Evolutionary conservation across 2,329 filamentous ascomycete genomes (phyloP), one percentile per base, ranked within the genome.

Genomic region (Sphaerostilbella broomeana): DNA sequence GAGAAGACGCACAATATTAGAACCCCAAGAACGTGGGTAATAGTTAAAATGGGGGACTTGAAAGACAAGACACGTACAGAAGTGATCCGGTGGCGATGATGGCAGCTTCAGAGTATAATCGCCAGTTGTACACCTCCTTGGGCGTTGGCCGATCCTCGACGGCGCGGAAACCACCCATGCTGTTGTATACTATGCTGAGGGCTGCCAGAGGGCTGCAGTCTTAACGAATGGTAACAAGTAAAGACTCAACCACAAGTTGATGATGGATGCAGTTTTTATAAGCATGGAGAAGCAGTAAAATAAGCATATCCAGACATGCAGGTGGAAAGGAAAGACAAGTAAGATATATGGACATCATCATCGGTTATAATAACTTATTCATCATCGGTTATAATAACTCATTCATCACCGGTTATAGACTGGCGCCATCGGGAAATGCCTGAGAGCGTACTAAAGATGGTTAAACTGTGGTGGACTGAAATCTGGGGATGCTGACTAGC

Each of bases 61-160:
- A n/a, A n/a, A n/a, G n/a, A n/a, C 7, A n/a, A 10, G 13, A 5
- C 7, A 21, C 20, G 36, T 49, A 63, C 56, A 68, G 58, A 12
- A 68, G 33, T 2, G 64, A 66, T 11, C 70, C 70, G 13, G 66
- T 67, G 4, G 70, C 64, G 31, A 73, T 71, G 20, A 73, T 59
- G n/a, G 64, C 50, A 0, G 68, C 63, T 32, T 69, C 63, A 5
- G 55, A 58, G 48, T 75, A 75, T 16, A 74, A 55, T 4, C 65
- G 61, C 65, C 65, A 69, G 45, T 73, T 74, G 55, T 73, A 73
- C 46, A 75, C 72, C 55, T 73, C 69, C 43, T 65, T 62, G 15
- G 72, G 73, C 46, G 71, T 76, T 18, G 72, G 72, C 47, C 72
- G 62, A 53, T 76, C 72, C 51, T 75, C 72, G 25, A 69, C 66